Conservation (phyloP, 495 filamentous ascomycete species). For the Penicillium goetzii region DNA sequence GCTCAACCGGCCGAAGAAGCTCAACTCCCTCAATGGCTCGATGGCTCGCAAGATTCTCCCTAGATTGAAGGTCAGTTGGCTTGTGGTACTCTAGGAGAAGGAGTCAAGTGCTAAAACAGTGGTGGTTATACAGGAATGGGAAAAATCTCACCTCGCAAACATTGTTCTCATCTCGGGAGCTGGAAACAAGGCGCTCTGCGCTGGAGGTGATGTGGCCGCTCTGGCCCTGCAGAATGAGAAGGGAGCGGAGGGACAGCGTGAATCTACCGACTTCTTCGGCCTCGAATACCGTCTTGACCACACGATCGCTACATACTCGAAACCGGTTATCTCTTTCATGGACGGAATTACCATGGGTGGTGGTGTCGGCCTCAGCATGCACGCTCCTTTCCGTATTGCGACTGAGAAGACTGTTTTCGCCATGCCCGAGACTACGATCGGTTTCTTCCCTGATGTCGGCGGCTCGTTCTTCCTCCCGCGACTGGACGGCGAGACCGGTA, state of each 20-base stretch:
- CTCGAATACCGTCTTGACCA: constrained; percentile 95
- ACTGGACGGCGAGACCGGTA: constrained; percentile 80
- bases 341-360: constrained; percentile 99
- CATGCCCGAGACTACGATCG: constrained; percentile 98
- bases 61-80: constrained; percentile 62
- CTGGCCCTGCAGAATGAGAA: constrained; percentile 73
- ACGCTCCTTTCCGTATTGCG: constrained; percentile 94
- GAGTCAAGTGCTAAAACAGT: constrained; percentile 27
- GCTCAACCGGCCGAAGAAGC: constrained; percentile 88
- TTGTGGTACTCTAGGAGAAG: not conserved
- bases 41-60: constrained; percentile 93
- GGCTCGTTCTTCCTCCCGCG: constrained; percentile 92
- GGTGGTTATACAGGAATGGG: constrained; percentile 68
- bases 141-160: constrained; percentile 90
- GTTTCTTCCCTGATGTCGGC: constrained; percentile 97
- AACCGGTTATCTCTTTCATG: constrained; percentile 95
- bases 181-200: constrained; percentile 83
- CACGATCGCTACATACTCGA: constrained; percentile 88
- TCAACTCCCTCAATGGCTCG: constrained; percentile 88
- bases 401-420: constrained; percentile 94
- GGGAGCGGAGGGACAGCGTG: constrained; percentile 65
- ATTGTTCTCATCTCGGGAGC: constrained; percentile 90
- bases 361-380: constrained; percentile 89
- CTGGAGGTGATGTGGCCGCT: constrained; percentile 84
- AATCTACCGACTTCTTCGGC: constrained; percentile 81